Percentiles rank a stretch among this genome's conserved stretches.
Conservation (phyloP, 768 basidiomycete species). For the Lyophyllum atratum region DNA sequence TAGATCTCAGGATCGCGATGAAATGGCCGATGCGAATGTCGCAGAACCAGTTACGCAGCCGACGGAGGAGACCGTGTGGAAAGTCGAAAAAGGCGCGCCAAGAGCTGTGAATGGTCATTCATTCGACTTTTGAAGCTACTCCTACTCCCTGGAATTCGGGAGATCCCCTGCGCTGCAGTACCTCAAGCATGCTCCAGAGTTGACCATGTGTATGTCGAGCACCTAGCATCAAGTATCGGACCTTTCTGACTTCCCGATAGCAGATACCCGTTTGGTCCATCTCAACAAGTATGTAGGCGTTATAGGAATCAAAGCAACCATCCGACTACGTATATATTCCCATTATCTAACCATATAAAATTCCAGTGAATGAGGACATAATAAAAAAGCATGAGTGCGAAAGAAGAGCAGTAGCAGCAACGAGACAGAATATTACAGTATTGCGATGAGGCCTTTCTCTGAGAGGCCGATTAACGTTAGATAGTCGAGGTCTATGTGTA, state of each 20-base stretch:
- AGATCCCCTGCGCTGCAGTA: background rate
- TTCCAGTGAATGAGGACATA: background rate
- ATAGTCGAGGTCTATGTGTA: background rate
- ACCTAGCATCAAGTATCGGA: background rate
- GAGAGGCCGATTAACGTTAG: background rate
- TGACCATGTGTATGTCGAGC: background rate
- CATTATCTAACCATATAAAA: background rate
- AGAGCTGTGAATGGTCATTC: slow-evolving; percentile 8
- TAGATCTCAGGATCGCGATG: slow-evolving; percentile 22
- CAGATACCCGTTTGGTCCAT: background rate
- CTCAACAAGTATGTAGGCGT: background rate
- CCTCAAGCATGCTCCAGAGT: background rate
- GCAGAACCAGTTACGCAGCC: slow-evolving; percentile 6
- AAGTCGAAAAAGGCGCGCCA: slow-evolving; percentile 6
- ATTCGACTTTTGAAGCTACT: slow-evolving; percentile 15
- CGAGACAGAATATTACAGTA: slow-evolving; percentile 5
- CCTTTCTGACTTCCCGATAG: background rate
- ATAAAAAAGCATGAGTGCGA: background rate
- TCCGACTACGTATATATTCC: background rate
- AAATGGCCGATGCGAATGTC: slow-evolving; percentile 9
- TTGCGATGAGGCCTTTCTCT: slow-evolving; percentile 1
- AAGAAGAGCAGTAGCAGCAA: background rate
- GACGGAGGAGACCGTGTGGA: slow-evolving; percentile 7
- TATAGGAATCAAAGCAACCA: background rate
- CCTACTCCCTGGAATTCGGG: background rate